Base-by-base conservation (phyloP, 1,284 basidiomycete species). In the Porogramme epimiltina region DNA sequence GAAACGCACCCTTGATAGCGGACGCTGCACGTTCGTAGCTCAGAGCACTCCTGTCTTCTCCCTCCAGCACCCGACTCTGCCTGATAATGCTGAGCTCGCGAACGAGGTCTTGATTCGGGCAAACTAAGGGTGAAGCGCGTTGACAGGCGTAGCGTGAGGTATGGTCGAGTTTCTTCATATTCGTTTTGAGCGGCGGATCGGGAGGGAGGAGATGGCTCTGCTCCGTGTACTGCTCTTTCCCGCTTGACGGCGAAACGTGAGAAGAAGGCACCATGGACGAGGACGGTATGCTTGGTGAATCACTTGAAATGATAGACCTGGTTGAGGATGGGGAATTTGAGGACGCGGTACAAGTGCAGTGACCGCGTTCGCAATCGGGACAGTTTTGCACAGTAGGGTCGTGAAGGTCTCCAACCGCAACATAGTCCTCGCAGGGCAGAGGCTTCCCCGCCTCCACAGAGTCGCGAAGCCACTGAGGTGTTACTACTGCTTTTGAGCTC, bases 1-100 rank as follows among this genome's bases (percentile, higher is more conserved):
- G 23, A 8, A 16, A 61, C 70, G 52, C 41, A 83, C 87, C 80
- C 77, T 89, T 89, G 55, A 89, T 73, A 1, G 85, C 83, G n/a
- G 82, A 76, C 54, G 88, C 81, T 1, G 85, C 81, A 39, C 85
- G 75, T 41, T 81, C 75, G 58, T 91, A 91, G 57, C 81, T 84
- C 44, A 91, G 67, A 42, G 82, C 81, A 60, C 85, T 89, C 28
- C 80, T 71, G 10, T 75, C 73, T 50, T 87, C 78, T 4, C 85
- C 82, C 62, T 91, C 89, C 3, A 89, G 67, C 38, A 79, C 73
- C 42, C 89, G 73, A 22, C 76, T 73, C 34, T 72, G 76, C 22
- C 77, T 75, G 38, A 91, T 75, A n/a, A 85, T 67, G n/a, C 77
- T 78, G 13, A 91, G 66, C 55, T 84, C 77, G 5, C 69, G 56